Base-by-base conservation (phyloP, 2,329 filamentous ascomycete genomes). In the Lachnellula subtilissima region DNA sequence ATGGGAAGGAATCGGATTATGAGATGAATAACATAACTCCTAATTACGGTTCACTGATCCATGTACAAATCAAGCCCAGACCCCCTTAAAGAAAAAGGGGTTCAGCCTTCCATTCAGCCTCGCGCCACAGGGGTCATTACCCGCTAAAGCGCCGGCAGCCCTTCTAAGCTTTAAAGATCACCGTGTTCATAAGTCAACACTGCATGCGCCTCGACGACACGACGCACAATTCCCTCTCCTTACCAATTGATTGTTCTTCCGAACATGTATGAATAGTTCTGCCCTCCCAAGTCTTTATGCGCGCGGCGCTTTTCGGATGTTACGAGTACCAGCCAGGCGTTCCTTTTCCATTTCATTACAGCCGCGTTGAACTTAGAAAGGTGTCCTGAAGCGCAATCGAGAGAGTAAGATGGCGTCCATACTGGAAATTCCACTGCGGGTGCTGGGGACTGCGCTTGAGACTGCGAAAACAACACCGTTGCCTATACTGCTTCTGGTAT, bases 171-270 rank as follows among this genome's bases (percentile, higher is more conserved):
- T 28, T 37, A 6, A 36, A 17, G 55, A 52, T 50, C 55, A 64
- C 53, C 60, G 61, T 64, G 61, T 64, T 64, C 60, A 62, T 45
- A 60, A 54, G 46, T 36, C 14, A 15, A 45, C 48, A 25, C 35
- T 50, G 43, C 39, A 42, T 49, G 48, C 54, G 37, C 23, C 17
- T 12, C 37, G 25, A 42, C 28, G 52, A 46, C 50, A 40, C 52
- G 32, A 56, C 53, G 48, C 48, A 49, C 36, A 8, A 5, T 50
- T 42, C 53, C 47, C 56, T 55, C 56, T 43, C 50, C n/a, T 39
- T 53, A 14, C 56, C 48, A 17, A 36, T 53, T 54, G 46, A 51
- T 50, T 52, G 54, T 35, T 11, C 35, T 23, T 36, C 25, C 14
- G 25, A 40, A 50, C 46, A 62, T 62, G 58, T 58, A 53, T 46